A percentile compares a stretch with the other conserved stretches of the same genome.
These are phyloP conservation scores for Aethionema arabicum DNA, from an alignment of 345 rosid genomes.

Conservation along the genomic window DNA sequence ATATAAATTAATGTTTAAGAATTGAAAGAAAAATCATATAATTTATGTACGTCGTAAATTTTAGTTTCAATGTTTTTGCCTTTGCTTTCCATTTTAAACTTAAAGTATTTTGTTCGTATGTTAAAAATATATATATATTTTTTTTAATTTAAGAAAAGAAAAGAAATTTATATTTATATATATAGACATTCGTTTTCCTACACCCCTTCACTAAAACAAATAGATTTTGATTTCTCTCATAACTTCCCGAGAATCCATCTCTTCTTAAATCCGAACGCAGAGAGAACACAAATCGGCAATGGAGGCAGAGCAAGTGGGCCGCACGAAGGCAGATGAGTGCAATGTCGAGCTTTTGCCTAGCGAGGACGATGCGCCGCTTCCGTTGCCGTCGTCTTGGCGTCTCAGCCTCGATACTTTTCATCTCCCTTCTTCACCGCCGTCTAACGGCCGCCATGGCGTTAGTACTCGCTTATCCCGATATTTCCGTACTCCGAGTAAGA, in stretches of 20 bases:
- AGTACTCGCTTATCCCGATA: constrained; percentile 36
- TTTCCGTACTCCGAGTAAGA: constrained; percentile 39
- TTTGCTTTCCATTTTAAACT: too few species aligned
- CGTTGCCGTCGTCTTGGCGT: constrained; percentile 46
- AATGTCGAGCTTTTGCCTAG: constrained; percentile 38
- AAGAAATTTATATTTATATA: too few species aligned
- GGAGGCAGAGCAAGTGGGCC: constrained; percentile 29
- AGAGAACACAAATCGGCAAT: constrained; percentile 13
- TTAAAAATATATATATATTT: too few species aligned
- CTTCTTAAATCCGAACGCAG: constrained; percentile 9
- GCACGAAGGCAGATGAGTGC: constrained; percentile 16
- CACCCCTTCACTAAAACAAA: constrained; percentile 13
- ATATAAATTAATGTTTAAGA: too few species aligned
- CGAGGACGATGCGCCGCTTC: constrained; percentile 16
- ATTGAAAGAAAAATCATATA: too few species aligned
- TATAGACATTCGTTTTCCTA: not conserved
- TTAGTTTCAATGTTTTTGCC: too few species aligned
- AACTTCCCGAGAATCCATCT: constrained; percentile 15
- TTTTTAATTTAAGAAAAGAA: too few species aligned
- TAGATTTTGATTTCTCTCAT: not conserved
- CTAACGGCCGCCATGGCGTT: constrained; percentile 5
- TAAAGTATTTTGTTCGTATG: too few species aligned
- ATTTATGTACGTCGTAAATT: too few species aligned
- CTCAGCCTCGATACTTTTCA: constrained; percentile 49
- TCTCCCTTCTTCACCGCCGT: constrained; percentile 31